Evolutionary conservation across 2,329 filamentous ascomycete genomes (phyloP).

Genomic region (Colletotrichum destructivum): DNA sequence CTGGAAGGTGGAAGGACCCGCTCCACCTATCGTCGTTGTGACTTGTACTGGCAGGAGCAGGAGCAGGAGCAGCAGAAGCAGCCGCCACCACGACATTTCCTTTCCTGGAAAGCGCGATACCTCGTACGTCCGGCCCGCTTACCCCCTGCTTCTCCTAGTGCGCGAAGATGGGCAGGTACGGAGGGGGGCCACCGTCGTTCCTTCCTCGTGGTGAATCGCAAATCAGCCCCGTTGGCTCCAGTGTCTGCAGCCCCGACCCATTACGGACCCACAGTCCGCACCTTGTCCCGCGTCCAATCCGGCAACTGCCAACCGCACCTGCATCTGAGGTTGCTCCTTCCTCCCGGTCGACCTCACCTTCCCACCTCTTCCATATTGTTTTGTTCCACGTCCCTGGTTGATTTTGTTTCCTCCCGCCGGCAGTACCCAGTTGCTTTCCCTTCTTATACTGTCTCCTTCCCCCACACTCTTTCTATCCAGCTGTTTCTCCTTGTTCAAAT

Average conservation of each 20-base stretch:
- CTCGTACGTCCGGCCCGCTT: slow-evolving; percentile 28
- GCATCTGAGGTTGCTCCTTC: slow-evolving; percentile 25
- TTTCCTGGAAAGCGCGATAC: slow-evolving; percentile 38
- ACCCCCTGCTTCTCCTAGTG: slow-evolving; percentile 27
- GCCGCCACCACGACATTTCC: slow-evolving; percentile 30
- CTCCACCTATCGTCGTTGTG: slow-evolving; percentile 25
- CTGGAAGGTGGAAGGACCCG: slow-evolving; percentile 14
- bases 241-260: slow-evolving; percentile 29
- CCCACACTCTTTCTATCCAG: slow-evolving; percentile 31
- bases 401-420: slow-evolving; percentile 24
- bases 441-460: slow-evolving; percentile 42
- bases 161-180: slow-evolving; percentile 20
- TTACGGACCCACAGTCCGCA: slow-evolving; percentile 30
- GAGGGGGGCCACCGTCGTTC: slow-evolving; percentile 2
- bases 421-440: slow-evolving; percentile 42
- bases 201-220: slow-evolving; percentile 41
- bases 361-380: slow-evolving; percentile 44
- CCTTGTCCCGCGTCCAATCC: slow-evolving; percentile 15
- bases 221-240: slow-evolving; percentile 29
- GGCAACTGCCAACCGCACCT: slow-evolving; percentile 19
- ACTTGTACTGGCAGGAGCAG: slow-evolving; percentile 11
- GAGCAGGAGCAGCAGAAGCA: slow-evolving; percentile 7
- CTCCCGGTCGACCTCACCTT: slow-evolving; percentile 36
- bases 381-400: slow-evolving; percentile 26
- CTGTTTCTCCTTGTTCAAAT: slow-evolving; percentile 37